Conservation (phyloP, 345 rosid genomes). For the Populus davidiana region DNA sequence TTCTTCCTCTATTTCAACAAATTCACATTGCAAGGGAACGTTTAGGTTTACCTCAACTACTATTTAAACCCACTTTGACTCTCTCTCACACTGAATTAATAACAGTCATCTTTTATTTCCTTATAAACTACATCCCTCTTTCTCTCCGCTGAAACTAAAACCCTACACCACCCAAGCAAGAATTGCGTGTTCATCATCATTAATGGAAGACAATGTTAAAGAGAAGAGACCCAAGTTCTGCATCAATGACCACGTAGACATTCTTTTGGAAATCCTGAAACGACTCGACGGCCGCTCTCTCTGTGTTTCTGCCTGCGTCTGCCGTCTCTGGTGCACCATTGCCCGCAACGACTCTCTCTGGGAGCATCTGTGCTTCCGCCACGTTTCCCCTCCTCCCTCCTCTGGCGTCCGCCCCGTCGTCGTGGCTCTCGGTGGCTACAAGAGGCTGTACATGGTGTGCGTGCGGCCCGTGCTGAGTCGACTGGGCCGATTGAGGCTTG, state of each 20-base stretch:
- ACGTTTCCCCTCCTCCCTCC: constrained; percentile 56
- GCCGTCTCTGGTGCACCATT: constrained; percentile 80
- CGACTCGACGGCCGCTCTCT: constrained; percentile 86
- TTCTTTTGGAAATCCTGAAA: constrained; percentile 65
- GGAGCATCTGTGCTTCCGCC: constrained; percentile 92
- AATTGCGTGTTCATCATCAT: neutral
- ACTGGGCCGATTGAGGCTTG: constrained; percentile 14
- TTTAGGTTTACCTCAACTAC: too few relatives aligned
- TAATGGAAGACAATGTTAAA: neutral
- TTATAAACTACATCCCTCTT: too few relatives aligned
- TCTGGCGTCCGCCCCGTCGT: constrained; percentile 61
- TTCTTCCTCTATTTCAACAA: neutral
- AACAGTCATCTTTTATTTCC: too few relatives aligned
- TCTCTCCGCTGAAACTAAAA: neutral
- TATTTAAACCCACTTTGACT: too few relatives aligned
- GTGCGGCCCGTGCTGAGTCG: constrained; percentile 60
- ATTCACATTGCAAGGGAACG: too few relatives aligned
- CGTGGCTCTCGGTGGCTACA: constrained; percentile 85
- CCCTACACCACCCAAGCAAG: neutral
- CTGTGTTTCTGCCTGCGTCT: constrained; percentile 77
- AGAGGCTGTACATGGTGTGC: constrained; percentile 81
- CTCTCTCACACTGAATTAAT: too few relatives aligned
- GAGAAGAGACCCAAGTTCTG: constrained; percentile 40
- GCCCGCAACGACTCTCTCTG: constrained; percentile 70
- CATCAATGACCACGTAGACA: constrained; percentile 84